Evolutionary conservation across 257 asterid genomes (phyloP).

Genomic region (Eustoma russellianum): DNA sequence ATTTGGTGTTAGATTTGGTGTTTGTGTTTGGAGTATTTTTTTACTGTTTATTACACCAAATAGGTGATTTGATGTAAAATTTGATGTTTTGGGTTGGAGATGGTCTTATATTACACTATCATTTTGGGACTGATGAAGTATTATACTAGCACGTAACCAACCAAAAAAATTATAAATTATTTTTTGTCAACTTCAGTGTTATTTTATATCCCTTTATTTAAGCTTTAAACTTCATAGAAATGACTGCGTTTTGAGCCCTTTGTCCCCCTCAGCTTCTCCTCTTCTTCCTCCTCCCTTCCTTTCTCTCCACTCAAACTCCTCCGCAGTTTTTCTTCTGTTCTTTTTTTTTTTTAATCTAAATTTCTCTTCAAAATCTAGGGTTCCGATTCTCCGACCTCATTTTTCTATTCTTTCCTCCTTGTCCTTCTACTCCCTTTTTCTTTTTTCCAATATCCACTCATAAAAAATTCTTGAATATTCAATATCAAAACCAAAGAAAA

Average conservation of each 20-base stretch:
- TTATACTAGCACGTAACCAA: no score
- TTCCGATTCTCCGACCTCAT: constrained; percentile 8
- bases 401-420: constrained; percentile 1
- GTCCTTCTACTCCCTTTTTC: neutral
- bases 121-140: no score
- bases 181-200: no score
- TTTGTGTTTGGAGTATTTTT: no score
- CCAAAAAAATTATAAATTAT: no score
- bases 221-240: neutral
- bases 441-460: neutral
- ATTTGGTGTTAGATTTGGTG: no score
- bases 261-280: constrained; percentile 6
- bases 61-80: no score
- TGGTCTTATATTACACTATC: no score
- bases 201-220: no score
- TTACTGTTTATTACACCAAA: no score
- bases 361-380: constrained; percentile 14
- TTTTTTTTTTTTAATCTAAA: constrained; percentile 9
- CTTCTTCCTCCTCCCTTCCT: constrained; percentile 8
- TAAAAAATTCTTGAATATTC: constrained; percentile 6
- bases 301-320: constrained; percentile 17
- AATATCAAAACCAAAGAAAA: neutral
- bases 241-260: constrained; percentile 2
- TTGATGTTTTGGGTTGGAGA: no score
- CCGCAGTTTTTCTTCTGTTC: neutral